Base-by-base conservation (phyloP, 78 protist species). In the Dictyostelium capitatum region DNA sequence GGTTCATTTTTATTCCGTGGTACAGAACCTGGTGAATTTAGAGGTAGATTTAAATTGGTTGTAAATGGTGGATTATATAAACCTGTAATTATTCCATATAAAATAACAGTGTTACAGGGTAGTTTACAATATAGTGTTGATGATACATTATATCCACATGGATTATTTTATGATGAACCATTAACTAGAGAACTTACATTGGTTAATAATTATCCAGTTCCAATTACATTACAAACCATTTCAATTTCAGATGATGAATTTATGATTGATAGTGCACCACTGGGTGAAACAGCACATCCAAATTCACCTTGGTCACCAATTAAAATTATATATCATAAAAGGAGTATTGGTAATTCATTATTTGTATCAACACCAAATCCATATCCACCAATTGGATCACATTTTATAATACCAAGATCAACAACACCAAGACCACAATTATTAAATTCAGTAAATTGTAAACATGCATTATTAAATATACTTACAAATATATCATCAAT, bases 1-100 rank as follows among this genome's bases (percentile, higher is more conserved):
- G 91, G 80, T 43, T 74, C 72, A 25, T 83, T 83, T 25, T 23
- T 83, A n/a, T 83, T 69, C 56, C 72, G 41, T 4, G 43, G 91
- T 43, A 46, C 54, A n/a, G 80, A 69, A 9, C 30, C 50, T 11
- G 91, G 91, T 51, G 59, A 56, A 8, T 83, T 50, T 54, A 48
- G 81, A 41, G 92, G 92, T 41, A 85, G 53, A 41, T 73, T 46
- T 25, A 59, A 56, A 12, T 4, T 85, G 4, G 23, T 32, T 4
- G 37, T 62, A 17, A 74, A 47, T 20, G 56, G 70, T 23, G 48
- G 51, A 15, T 59, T 67, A 48, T 20, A 74, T 19, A 85, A 75
- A 23, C 77, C 74, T 59, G 74, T 75, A 0, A 54, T 56, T 4
- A 62, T 85, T 23, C 92, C 92, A 0, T 85, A 85, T 48, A 53